These are phyloP conservation scores for Tolypocladium tropicale DNA, from an alignment of 2,329 filamentous ascomycete species.

Conservation along the genomic window DNA sequence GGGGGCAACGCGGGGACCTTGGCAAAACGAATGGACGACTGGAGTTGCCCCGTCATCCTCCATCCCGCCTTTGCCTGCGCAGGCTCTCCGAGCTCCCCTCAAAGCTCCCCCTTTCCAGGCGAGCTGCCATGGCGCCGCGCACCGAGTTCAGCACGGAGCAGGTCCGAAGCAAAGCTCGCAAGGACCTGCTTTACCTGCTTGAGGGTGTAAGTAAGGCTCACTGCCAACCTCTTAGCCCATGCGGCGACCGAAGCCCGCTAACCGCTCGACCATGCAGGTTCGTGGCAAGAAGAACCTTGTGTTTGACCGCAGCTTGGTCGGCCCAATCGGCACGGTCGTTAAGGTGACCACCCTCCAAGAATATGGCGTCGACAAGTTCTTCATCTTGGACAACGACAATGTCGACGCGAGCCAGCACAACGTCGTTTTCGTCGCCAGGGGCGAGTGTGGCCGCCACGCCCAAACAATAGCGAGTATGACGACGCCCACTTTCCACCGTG, in stretches of 20 bases:
- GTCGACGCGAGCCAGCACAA: conserved; percentile 91
- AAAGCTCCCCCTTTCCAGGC: conserved; percentile 18
- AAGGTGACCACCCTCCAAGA: conserved; percentile 94
- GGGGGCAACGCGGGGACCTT: neutral
- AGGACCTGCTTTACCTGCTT: conserved; percentile 81
- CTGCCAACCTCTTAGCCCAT: conserved; percentile 8
- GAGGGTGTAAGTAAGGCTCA: conserved; percentile 69
- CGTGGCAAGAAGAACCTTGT: conserved; percentile 98
- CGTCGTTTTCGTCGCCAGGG: conserved; percentile 85
- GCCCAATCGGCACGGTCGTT: conserved; percentile 80
- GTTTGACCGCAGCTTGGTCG: conserved; percentile 81
- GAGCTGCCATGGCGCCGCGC: conserved; percentile 58
- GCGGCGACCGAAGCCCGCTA: conserved; percentile 5
- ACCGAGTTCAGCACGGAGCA: conserved; percentile 63
- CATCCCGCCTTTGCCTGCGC: neutral
- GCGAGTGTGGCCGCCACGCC: conserved; percentile 77
- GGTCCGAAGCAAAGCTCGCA: conserved; percentile 71
- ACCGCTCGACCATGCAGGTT: conserved; percentile 47
- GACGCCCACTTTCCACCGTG: neutral
- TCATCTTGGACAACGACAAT: conserved; percentile 92
- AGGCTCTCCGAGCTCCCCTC: conserved; percentile 7
- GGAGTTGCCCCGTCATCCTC: neutral
- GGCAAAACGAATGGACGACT: neutral
- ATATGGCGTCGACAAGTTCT: conserved; percentile 96
- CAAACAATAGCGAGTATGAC: conserved; percentile 78